phyloP scores from a whole-genome alignment of 2,329 filamentous ascomycete genomes.

The Epichloe bromicola region DNA sequence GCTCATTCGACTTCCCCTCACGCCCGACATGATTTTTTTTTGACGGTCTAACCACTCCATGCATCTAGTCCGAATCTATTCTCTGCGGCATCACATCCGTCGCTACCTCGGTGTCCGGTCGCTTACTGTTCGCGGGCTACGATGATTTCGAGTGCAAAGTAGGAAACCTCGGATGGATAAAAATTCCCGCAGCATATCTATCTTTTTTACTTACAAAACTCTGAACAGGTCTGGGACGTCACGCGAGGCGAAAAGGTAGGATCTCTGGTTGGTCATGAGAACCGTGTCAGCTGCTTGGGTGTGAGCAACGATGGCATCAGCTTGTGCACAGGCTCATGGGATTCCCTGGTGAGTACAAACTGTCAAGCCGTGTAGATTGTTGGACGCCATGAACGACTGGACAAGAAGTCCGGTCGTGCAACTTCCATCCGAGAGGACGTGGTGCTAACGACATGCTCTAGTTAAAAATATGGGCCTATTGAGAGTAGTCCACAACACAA shows the following conservation, averaged over 20 bases:
- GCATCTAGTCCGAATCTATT: slow-evolving; percentile 75
- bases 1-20: slow-evolving; percentile 16
- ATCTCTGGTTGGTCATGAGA: slow-evolving; percentile 92
- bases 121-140: slow-evolving; percentile 91
- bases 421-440: neutral
- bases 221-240: slow-evolving; percentile 84
- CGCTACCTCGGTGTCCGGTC: slow-evolving; percentile 90
- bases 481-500: slow-evolving; percentile 20
- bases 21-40: neutral
- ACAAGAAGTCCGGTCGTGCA: no score
- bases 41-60: slow-evolving; percentile 9
- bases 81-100: slow-evolving; percentile 97
- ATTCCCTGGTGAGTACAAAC: slow-evolving; percentile 69
- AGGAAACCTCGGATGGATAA: slow-evolving; percentile 9
- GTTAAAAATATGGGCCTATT: slow-evolving; percentile 85
- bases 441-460: slow-evolving; percentile 20
- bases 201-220: slow-evolving; percentile 5
- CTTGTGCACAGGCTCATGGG: slow-evolving; percentile 98
- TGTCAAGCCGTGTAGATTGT: neutral
- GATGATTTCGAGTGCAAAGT: slow-evolving; percentile 99
- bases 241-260: slow-evolving; percentile 94
- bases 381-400: neutral
- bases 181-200: neutral
- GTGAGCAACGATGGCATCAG: slow-evolving; percentile 99
- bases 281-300: slow-evolving; percentile 94